Conservation (phyloP, 1,284 basidiomycete species). For the Xerocomus amazonicus region DNA sequence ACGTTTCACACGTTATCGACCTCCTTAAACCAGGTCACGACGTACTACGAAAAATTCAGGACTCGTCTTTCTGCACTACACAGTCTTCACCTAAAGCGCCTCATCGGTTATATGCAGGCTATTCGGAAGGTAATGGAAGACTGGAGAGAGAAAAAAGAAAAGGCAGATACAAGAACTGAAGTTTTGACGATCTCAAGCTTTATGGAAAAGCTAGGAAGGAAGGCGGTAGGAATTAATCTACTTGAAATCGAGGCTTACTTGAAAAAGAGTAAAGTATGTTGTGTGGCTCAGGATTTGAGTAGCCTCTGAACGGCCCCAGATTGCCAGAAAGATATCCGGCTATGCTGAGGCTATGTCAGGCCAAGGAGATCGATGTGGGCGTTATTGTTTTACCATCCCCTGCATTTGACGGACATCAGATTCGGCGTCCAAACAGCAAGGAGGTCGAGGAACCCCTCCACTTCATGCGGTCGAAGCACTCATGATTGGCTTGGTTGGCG, state of each 20-base stretch:
- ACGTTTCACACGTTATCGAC: slow-evolving; percentile 55
- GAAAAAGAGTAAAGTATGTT: slow-evolving; percentile 76
- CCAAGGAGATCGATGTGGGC: slow-evolving; percentile 39
- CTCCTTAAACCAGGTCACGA: slow-evolving; percentile 75
- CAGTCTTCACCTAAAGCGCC: slow-evolving; percentile 75
- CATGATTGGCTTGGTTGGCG: slow-evolving; percentile 76
- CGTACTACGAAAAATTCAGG: slow-evolving; percentile 79
- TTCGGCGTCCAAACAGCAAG: slow-evolving; percentile 29
- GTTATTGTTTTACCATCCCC: background rate
- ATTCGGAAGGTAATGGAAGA: slow-evolving; percentile 57
- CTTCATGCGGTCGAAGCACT: slow-evolving; percentile 85
- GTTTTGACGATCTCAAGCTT: slow-evolving; percentile 68
- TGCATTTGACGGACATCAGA: slow-evolving; percentile 13
- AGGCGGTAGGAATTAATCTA: slow-evolving; percentile 72
- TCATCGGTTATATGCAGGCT: slow-evolving; percentile 69
- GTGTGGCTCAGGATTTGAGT: background rate
- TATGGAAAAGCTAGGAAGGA: slow-evolving; percentile 63
- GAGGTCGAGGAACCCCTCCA: slow-evolving; percentile 58
- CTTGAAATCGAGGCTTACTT: slow-evolving; percentile 84
- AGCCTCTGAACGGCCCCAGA: slow-evolving; percentile 36
- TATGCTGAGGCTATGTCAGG: slow-evolving; percentile 71
- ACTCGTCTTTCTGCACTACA: slow-evolving; percentile 73
- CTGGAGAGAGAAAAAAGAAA: slow-evolving; percentile 36
- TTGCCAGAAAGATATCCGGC: slow-evolving; percentile 73
- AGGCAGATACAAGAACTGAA: slow-evolving; percentile 38